phyloP scores from a whole-genome alignment of 2,329 filamentous ascomycete genomes.

The Blastomyces percursus region DNA sequence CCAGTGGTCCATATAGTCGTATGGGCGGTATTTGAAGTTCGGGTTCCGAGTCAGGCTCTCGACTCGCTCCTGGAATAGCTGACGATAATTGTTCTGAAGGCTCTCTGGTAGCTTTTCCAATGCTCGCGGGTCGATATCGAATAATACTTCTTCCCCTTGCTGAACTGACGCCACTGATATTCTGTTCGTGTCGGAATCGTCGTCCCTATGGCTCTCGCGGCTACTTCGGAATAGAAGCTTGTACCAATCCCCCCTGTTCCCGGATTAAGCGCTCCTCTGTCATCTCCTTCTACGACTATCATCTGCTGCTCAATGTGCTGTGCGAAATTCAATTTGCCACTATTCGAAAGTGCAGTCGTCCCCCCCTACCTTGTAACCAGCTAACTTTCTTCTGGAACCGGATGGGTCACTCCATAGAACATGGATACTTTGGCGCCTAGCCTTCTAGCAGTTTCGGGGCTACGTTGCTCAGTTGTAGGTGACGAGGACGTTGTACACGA shows the following conservation, averaged over 20 bases:
- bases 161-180: constrained; percentile 1
- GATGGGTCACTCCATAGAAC: neutral
- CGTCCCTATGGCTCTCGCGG: neutral
- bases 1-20: constrained; percentile 4
- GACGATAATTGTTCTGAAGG: constrained; percentile 20
- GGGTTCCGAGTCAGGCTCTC: constrained; percentile 13
- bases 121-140: constrained; percentile 20
- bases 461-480: neutral
- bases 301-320: neutral
- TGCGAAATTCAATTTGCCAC: neutral
- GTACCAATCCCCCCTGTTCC: neutral
- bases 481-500: neutral
- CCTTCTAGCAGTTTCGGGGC: neutral
- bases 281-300: neutral
- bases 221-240: neutral
- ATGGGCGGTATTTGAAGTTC: constrained; percentile 9
- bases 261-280: neutral
- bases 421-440: neutral
- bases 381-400: neutral
- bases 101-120: constrained; percentile 18
- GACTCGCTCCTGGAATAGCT: constrained; percentile 20
- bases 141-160: constrained; percentile 23
- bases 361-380: neutral
- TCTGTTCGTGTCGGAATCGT: constrained; percentile 1
- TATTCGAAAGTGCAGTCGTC: neutral